Conservation (phyloP, 106 monocot species). For the Acorus gramineus region DNA sequence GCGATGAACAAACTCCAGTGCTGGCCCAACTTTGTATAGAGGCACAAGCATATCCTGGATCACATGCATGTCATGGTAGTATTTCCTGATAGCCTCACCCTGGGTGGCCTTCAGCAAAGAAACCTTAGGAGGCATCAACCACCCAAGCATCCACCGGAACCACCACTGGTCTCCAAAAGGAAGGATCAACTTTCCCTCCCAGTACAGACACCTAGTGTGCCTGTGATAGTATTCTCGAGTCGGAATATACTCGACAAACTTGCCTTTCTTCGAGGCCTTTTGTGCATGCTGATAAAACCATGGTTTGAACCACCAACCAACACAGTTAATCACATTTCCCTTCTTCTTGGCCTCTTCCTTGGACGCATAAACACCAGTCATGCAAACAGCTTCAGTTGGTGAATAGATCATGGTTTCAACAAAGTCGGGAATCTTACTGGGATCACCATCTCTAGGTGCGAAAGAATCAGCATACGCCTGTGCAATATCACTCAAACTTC, state of each 20-base stretch:
- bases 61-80: conserved; percentile 55
- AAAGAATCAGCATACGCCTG: conserved; percentile 52
- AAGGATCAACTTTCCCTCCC: conserved; percentile 48
- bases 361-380: conserved; percentile 42
- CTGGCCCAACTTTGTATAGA: conserved; percentile 4
- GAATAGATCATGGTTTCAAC: conserved; percentile 38
- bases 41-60: conserved; percentile 45
- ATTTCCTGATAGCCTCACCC: conserved; percentile 40
- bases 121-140: conserved; percentile 51
- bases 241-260: conserved; percentile 50
- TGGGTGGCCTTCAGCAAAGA: conserved; percentile 48
- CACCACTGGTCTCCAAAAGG: conserved; percentile 50
- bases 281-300: conserved; percentile 57
- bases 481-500: conserved; percentile 30
- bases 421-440: conserved; percentile 35
- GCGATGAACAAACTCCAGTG: too few species aligned
- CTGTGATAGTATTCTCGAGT: conserved; percentile 55
- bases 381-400: conserved; percentile 28
- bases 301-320: conserved; percentile 53
- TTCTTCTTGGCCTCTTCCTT: conserved; percentile 38
- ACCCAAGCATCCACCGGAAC: conserved; percentile 39
- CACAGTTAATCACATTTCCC: conserved; percentile 34
- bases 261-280: conserved; percentile 28
- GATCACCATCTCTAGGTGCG: conserved; percentile 48
- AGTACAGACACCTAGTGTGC: conserved; percentile 42